Base-by-base conservation (phyloP, 2,329 filamentous ascomycete genomes). In the Colletotrichum tanaceti region DNA sequence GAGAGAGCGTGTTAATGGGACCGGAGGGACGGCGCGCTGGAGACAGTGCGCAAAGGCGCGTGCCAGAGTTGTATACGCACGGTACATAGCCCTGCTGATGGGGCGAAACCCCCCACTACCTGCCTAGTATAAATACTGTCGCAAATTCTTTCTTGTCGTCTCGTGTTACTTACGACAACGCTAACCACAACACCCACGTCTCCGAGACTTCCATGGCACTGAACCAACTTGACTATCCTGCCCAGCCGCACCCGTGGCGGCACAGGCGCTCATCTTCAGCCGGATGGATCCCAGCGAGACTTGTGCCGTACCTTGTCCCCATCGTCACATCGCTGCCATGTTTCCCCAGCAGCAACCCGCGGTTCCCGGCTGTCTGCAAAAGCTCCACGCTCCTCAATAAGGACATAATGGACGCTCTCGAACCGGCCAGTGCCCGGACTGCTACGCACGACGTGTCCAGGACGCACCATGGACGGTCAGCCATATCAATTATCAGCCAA, bases 1-100 rank as follows among this genome's bases (percentile, higher is more conserved):
- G 22, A 16, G 18, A n/a, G 44, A 35, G 65, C 70, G 70, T 67
- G 67, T 71, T 61, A 63, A 71, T 70, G 63, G 62, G 35, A 39
- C 13, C n/a, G 11, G 50, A 58, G 22, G 14, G 39, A 16, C 18
- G 35, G 46, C 44, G 16, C 43, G 13, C n/a, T 24, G 14, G 3
- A 16, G 20, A 71, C 68, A 62, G 68, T 65, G 60, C 47, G 7
- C 0, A 3, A 1, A 1, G 5, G 1, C 2, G 20, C 4, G 61
- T 68, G 22, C 18, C 7, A 3, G 2, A 0, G 6, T 1, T 2
- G 5, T 2, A 7, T 1, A 24, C 13, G 22, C 46, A 68, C 53
- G 0, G 60, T 64, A 20, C 4, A 1, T 0, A n/a, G 60, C 65
- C 60, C 65, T 61, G 61, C 61, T 35, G 22, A n/a, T 5, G 10